Evolutionary conservation across 1,284 basidiomycete genomes (phyloP), one percentile per base, ranked within the genome.

Genomic region (Cutaneotrichosporon arboriforme): DNA sequence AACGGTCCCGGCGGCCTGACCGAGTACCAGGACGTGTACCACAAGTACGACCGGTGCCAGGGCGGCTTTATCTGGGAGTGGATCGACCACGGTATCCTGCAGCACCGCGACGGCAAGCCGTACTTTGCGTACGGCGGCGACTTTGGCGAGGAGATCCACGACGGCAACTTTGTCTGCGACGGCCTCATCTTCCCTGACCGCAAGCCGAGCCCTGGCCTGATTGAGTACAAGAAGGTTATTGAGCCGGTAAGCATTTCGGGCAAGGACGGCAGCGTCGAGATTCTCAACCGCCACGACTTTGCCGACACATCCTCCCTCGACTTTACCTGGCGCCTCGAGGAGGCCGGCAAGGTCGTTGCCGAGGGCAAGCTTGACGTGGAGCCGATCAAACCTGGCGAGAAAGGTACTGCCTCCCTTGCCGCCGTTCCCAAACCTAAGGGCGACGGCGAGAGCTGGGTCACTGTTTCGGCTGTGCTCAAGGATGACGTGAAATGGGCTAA

Each of bases 11-110:
- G 63, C 22, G 61, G 61, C 1, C 38, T 63, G 17, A 43, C 38
- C 1, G 63, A 65, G 51, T 65, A 65, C 42, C 48, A 51, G 34
- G 50, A 52, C n/a, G 38, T 61, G 15, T 65, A 61, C 43, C 57
- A 65, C 31, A 58, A 58, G 49, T 63, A 65, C 47, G 52, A 58
- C 1, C 57, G 61, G 9, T 45, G 43, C 43, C 43, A 45, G 42
- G 63, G 63, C 17, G 63, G 63, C 2, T 65, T 65, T 49, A 43
- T 65, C 21, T 65, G 63, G 63, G 63, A 65, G 44, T 65, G 59
- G 59, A 61, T 65, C 39, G 63, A 65, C 51, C 63, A 65, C 49
- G 59, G 61, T 10, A 42, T 65, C 15, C 43, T 21, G 1, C 46
- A 52, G 43, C 45, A 41, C 15, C 34, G 20, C 1, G 49, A 59